Evolutionary conservation across 164 flowering plant genomes (phyloP), one percentile per base, ranked within the genome.

Genomic region (Liquidambar formosana): DNA sequence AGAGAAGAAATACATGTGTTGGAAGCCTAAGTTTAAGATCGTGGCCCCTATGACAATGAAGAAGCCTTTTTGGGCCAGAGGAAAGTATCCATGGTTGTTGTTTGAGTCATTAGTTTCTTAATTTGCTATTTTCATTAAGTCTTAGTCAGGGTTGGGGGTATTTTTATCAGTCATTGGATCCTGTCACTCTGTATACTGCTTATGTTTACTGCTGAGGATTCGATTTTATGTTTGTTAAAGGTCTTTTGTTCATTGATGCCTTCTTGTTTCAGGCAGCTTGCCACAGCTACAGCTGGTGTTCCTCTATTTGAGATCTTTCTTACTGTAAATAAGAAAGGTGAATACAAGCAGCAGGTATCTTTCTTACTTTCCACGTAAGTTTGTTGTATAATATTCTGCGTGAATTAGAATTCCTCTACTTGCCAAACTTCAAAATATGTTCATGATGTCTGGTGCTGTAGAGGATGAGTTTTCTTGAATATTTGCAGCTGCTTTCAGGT

Each of bases 251-350:
- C 1, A 27, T 56, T 69, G 5, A 48, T 57, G 22, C 56, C 47
- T 63, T 71, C 48, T 60, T 63, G 12, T 76, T 76, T 71, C 93
- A 95, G 99, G 79, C 94, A 91, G 83, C 92, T 95, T 70, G 88
- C 90, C 63, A 73, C 87, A 49, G 80, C 89, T 67, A 72, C 86
- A 68, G 83, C 75, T 71, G 99, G 99, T 63, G 80, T 81, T 60
- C 99, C 98, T 8, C 33, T 95, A 73, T 95, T 95, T 81, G 99
- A 95, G 68, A 73, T 95, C 45, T 95, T 85, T 71, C 81, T 93
- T 65, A 86, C 85, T 28, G 57, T 67, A 26, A 79, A 81, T 68
- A 77, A 75, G 62, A 77, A 84, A 68, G 96, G 95, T 33, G 85
- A 87, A 79, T 95, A 88, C 85, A 89, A 74, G 61, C 88, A 85